Evolutionary conservation across 352 stramenopile species (phyloP), one percentile per base, ranked within the genome.

Genomic region (Globisporangium apiculatum): DNA sequence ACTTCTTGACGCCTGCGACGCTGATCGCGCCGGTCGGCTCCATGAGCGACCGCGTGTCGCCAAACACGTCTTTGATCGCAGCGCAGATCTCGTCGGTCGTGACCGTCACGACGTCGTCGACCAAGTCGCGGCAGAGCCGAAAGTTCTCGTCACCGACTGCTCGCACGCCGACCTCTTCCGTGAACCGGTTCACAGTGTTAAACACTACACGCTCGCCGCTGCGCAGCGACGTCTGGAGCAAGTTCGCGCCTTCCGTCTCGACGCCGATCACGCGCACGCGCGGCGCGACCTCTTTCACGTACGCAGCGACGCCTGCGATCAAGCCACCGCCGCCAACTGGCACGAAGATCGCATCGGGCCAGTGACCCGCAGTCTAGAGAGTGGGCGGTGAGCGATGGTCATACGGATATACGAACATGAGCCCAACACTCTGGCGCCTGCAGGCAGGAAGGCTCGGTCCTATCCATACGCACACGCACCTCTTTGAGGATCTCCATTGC

Each of bases 21-120:
- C 88, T 97, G 48, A 99, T 86, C 10, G 96, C 96, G 48, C 96
- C 81, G 4, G 73, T 79, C 12, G 96, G 96, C 71, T 99, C 96
- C 66, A 99, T 92, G 35, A 99, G 84, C 53, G 87, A 93, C 18
- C 95, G 91, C 8, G 90, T 97, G 64, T 97, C 91, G n/a, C 93
- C 87, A 60, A 97, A 98, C 12, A 93, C 83, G 41, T 92, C 71
- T 68, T 97, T 97, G 65, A 98, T 97, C 2, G 91, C 91, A 35
- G 83, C 76, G 68, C 88, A 96, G 61, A 97, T 96, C 71, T 99
- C 92, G 71, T 99, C 97, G 3, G 94, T 99, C 53, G 85, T 86
- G 4, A 99, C 96, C 2, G 95, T 98, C 45, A 99, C 77, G 68
- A 99, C 97, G 38, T 97, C 94, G 73, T 99, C 96, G 10, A 99